phyloP scores from a whole-genome alignment of 2,329 filamentous ascomycete species.

The Penicillium sp. region DNA sequence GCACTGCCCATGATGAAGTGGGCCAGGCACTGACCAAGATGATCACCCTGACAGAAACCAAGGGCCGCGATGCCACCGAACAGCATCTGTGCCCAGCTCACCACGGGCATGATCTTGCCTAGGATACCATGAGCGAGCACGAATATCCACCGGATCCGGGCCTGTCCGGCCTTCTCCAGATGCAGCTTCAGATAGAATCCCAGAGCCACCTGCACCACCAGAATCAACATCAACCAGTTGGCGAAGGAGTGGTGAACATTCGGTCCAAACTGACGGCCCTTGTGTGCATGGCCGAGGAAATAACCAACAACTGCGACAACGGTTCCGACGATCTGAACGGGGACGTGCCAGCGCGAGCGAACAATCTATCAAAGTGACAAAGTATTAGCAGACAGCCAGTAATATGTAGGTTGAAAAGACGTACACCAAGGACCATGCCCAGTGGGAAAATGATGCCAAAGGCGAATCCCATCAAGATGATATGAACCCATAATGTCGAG shows the following conservation, averaged over 20 bases:
- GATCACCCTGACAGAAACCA: constrained; percentile 88
- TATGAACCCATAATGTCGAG: constrained; percentile 85
- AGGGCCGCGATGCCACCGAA: constrained; percentile 90
- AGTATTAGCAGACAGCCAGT: not conserved
- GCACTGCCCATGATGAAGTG: constrained; percentile 99
- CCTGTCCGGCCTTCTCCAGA: constrained; percentile 76
- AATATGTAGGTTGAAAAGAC: constrained; percentile 24
- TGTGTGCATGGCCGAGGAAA: constrained; percentile 85
- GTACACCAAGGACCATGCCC: constrained; percentile 89
- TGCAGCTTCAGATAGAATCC: constrained; percentile 87
- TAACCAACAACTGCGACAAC: constrained; percentile 75
- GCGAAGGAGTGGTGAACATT: constrained; percentile 82
- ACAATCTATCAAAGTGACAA: constrained; percentile 56
- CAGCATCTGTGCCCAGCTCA: constrained; percentile 88
- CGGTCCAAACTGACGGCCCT: constrained; percentile 74
- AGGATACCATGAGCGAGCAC: constrained; percentile 71
- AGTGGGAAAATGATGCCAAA: constrained; percentile 90
- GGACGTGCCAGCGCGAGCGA: constrained; percentile 90
- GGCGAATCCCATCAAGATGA: constrained; percentile 75
- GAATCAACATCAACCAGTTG: constrained; percentile 69
- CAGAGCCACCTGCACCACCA: constrained; percentile 69
- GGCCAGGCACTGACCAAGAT: constrained; percentile 84
- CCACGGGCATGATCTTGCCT: constrained; percentile 79
- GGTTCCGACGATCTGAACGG: constrained; percentile 70
- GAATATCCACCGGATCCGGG: constrained; percentile 64